Base-by-base conservation (phyloP, 2,329 filamentous ascomycete species). In the Epicoccum nigrum region DNA sequence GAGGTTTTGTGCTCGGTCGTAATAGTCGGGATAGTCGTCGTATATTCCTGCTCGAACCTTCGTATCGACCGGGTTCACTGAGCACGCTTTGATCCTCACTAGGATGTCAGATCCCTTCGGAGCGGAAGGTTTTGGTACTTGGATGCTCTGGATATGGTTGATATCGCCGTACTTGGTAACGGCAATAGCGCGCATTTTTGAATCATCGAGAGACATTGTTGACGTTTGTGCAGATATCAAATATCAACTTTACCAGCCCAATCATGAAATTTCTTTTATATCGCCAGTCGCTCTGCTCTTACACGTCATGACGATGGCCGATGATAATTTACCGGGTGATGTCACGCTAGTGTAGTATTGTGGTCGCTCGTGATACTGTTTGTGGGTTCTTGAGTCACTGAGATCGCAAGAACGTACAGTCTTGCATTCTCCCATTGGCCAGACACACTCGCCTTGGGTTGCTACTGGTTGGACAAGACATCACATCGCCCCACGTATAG, bases 31-130 rank as follows among this genome's bases (percentile, higher is more conserved):
- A 15, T 77, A 78, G 41, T 67, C 74, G 12, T 69, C 69, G 19
- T 50, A 42, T 1, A 66, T 56, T 9, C 64, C 54, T 25, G 48
- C 48, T 19, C 48, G 40, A 43, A 63, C 63, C 45, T 68, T 66
- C 13, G 49, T 56, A 39, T 68, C 63, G n/a, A 56, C 54, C 5
- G 65, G 61, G 21, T 65, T 66, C 15, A 67, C 21, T 11, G 62
- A 57, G 27, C 62, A 55, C 2, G 63, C 64, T 45, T 49, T 56
- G 21, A 49, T 40, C 7, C 35, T 58, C 9, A 77, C 58, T 4
- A 76, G 59, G 7, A 76, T 34, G 55, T 76, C 69, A 39, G 70
- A 59, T n/a, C 69, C 68, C 31, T 59, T 32, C 7, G 68, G 67
- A 8, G 57, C 51, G 7, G 58, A 50, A 12, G 70, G 72, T 30